A percentile compares a stretch with the other conserved stretches of the same genome.
Evolutionary conservation across 495 filamentous ascomycete genomes (phyloP).

Genomic region (Tuber indicum): DNA sequence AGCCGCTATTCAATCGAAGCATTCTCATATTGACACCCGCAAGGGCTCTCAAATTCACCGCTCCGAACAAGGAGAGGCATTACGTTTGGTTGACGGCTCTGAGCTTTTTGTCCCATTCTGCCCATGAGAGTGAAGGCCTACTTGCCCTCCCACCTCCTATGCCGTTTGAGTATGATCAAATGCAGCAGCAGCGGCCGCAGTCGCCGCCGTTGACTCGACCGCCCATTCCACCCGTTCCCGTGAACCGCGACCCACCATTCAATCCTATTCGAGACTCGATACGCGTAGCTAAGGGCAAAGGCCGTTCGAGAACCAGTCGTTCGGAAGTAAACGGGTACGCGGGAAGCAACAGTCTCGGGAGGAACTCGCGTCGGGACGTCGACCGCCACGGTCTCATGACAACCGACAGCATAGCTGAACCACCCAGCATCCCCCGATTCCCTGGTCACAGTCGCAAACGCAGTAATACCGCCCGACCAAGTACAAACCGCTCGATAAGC

Average conservation of each 20-base stretch:
- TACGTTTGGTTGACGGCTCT: constrained; percentile 92
- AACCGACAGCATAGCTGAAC: constrained; percentile 56
- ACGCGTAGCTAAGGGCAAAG: constrained; percentile 74
- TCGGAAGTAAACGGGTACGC: constrained; percentile 17
- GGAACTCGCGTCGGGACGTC: constrained; percentile 34
- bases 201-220: constrained; percentile 43
- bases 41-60: constrained; percentile 92
- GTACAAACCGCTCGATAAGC: constrained; percentile 32
- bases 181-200: constrained; percentile 46
- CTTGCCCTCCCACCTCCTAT: constrained; percentile 52
- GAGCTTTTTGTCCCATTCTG: constrained; percentile 85
- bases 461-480: constrained; percentile 28
- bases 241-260: constrained; percentile 42
- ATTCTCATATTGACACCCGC: constrained; percentile 92
- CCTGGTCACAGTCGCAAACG: constrained; percentile 44
- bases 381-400: constrained; percentile 40
- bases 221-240: constrained; percentile 37
- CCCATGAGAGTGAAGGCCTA: constrained; percentile 64
- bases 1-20: constrained; percentile 74
- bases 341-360: background rate
- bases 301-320: constrained; percentile 42
- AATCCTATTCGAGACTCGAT: constrained; percentile 85
- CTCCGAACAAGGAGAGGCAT: constrained; percentile 72
- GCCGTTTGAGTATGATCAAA: constrained; percentile 42
- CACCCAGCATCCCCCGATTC: constrained; percentile 74